Evolutionary conservation across 2,329 filamentous ascomycete species (phyloP).

Genomic region (Pseudogymnoascus sp.): DNA sequence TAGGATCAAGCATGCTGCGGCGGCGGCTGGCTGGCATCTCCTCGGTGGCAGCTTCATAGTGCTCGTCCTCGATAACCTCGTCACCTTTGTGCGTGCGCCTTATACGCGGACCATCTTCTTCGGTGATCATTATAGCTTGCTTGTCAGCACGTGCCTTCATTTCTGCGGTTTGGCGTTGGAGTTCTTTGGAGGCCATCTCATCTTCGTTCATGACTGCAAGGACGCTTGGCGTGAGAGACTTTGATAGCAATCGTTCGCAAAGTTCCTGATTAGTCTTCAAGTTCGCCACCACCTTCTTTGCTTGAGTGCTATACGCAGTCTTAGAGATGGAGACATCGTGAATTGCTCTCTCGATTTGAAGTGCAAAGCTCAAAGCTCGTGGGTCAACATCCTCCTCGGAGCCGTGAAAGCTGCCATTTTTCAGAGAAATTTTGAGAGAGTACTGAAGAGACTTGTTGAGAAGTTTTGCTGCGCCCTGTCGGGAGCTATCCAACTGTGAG

Average conservation of each 20-base stretch:
- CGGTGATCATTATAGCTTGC: slow-evolving; percentile 73
- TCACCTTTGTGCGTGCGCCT: slow-evolving; percentile 92
- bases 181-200: slow-evolving; percentile 86
- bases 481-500: slow-evolving; percentile 49
- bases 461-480: slow-evolving; percentile 61
- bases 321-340: slow-evolving; percentile 46
- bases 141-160: slow-evolving; percentile 74
- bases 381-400: slow-evolving; percentile 56
- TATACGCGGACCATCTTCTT: slow-evolving; percentile 68
- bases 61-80: slow-evolving; percentile 75
- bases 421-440: slow-evolving; percentile 58
- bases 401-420: slow-evolving; percentile 54
- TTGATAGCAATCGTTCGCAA: slow-evolving; percentile 64
- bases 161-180: slow-evolving; percentile 67
- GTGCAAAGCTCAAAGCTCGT: slow-evolving; percentile 60
- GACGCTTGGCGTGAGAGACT: slow-evolving; percentile 61
- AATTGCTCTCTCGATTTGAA: slow-evolving; percentile 72
- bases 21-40: slow-evolving; percentile 27
- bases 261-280: slow-evolving; percentile 81
- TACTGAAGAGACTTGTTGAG: slow-evolving; percentile 62
- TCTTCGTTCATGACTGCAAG: slow-evolving; percentile 83
- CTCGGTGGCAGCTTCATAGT: slow-evolving; percentile 33
- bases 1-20: slow-evolving; percentile 33
- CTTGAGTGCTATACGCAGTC: slow-evolving; percentile 51
- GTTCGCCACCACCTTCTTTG: slow-evolving; percentile 74